These are phyloP conservation scores for Thermoascus crustaceus DNA, from an alignment of 2,329 filamentous ascomycete genomes.

Conservation along the genomic window DNA sequence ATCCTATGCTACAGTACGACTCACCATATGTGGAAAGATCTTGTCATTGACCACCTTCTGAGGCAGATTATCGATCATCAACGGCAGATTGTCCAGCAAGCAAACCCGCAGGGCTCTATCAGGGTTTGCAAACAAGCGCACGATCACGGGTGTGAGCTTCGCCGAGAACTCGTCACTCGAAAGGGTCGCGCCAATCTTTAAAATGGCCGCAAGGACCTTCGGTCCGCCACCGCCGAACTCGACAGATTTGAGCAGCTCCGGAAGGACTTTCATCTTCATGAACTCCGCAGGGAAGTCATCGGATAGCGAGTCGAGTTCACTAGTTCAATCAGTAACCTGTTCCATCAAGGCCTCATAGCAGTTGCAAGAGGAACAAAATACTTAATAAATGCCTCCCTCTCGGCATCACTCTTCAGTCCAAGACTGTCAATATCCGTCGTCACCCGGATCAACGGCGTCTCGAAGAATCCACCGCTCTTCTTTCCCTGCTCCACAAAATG, in stretches of 20 bases:
- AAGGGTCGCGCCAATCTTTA: slow-evolving; percentile 85
- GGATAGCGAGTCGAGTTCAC: slow-evolving; percentile 72
- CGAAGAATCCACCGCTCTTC: slow-evolving; percentile 77
- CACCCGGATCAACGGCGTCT: slow-evolving; percentile 83
- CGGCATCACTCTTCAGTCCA: slow-evolving; percentile 74
- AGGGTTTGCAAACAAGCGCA: slow-evolving; percentile 81
- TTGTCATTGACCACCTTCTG: slow-evolving; percentile 91
- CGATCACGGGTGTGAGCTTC: slow-evolving; percentile 74
- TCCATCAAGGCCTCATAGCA: no score
- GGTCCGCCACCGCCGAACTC: slow-evolving; percentile 94
- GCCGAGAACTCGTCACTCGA: slow-evolving; percentile 82
- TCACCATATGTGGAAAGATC: slow-evolving; percentile 87
- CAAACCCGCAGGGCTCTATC: slow-evolving; percentile 89
- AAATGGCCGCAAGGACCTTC: slow-evolving; percentile 76
- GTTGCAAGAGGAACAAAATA: no score
- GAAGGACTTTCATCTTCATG: slow-evolving; percentile 93
- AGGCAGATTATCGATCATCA: slow-evolving; percentile 84
- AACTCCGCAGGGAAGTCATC: slow-evolving; percentile 97
- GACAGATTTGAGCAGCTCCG: slow-evolving; percentile 95
- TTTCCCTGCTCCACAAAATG: slow-evolving; percentile 87
- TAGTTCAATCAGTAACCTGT: slow-evolving; percentile 17
- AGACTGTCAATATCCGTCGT: slow-evolving; percentile 90
- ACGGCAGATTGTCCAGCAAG: slow-evolving; percentile 74
- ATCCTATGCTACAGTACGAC: slow-evolving; percentile 11
- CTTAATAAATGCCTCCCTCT: slow-evolving; percentile 78